Conservation (phyloP, 2,329 filamentous ascomycete genomes). For the Diaporthe capsici region DNA sequence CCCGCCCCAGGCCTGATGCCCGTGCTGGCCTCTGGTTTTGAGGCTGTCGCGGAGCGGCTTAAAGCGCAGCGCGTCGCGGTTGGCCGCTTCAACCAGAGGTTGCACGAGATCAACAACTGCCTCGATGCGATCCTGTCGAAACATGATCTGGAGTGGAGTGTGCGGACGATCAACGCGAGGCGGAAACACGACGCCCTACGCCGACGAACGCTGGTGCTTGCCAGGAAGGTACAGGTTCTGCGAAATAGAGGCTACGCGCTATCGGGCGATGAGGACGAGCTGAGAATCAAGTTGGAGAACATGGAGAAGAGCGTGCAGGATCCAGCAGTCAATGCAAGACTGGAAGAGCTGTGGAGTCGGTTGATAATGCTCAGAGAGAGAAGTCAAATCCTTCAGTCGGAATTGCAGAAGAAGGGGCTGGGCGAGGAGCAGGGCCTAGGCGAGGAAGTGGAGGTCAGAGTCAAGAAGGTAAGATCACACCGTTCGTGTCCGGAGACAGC, state of each 20-base stretch:
- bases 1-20: slow-evolving; percentile 83
- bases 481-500: no score
- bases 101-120: slow-evolving; percentile 85
- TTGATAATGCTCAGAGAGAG: slow-evolving; percentile 82
- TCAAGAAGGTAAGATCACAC: slow-evolving; percentile 75
- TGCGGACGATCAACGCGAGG: slow-evolving; percentile 79
- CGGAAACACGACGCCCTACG: slow-evolving; percentile 80
- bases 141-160: slow-evolving; percentile 83
- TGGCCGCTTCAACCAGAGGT: slow-evolving; percentile 76
- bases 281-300: slow-evolving; percentile 78
- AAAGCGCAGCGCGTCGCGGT: slow-evolving; percentile 80
- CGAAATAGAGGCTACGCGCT: slow-evolving; percentile 86
- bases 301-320: slow-evolving; percentile 81
- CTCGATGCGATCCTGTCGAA: slow-evolving; percentile 80
- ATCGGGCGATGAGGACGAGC: slow-evolving; percentile 82
- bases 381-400: slow-evolving; percentile 78
- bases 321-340: slow-evolving; percentile 79
- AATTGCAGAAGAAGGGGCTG: slow-evolving; percentile 77
- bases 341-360: slow-evolving; percentile 89
- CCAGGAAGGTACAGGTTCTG: slow-evolving; percentile 84
- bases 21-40: slow-evolving; percentile 81
- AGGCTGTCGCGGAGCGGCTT: slow-evolving; percentile 78
- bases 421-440: slow-evolving; percentile 71
- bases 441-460: slow-evolving; percentile 78
- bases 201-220: slow-evolving; percentile 80